Evolutionary conservation across 2,329 filamentous ascomycete genomes (phyloP), one percentile per base, ranked within the genome.

Genomic region (Bertia moriformis): DNA sequence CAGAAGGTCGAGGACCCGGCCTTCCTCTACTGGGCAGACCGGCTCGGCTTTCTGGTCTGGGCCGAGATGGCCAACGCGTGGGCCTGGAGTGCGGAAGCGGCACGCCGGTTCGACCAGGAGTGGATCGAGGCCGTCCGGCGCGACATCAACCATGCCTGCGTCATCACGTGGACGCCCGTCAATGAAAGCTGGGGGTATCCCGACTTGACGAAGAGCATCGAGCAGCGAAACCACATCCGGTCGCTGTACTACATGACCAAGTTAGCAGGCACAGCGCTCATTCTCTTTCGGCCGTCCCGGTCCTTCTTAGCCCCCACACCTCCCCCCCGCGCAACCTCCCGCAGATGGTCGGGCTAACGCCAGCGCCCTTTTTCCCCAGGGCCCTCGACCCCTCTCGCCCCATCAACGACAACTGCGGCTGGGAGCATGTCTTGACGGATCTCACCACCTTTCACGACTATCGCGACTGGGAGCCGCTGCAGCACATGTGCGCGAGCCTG

Each of bases 341-440:
- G n/a, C n/a, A n/a, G n/a, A n/a, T n/a, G n/a, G n/a, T n/a, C n/a
- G n/a, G n/a, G n/a, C n/a, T n/a, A n/a, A n/a, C n/a, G n/a, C n/a
- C n/a, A n/a, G n/a, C n/a, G n/a, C n/a, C n/a, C n/a, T n/a, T n/a
- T n/a, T n/a, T 10, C 10, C 27, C 32, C 36, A 61, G 61, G 49
- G 64, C 64, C 0, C 61, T 82, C 2, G 78, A 83, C 45, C 63
- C 71, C 2, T 78, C 71, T 0, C 59, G 78, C 4, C 74, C 74
- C n/a, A 65, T 83, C 49, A 83, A 82, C 48, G 77, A 82, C 52
- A 82, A 83, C 53, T 82, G 77, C 46, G 78, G 78, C 24, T 82
- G 78, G 78, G 75, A 82, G 49, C 76, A 81, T 44, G 74, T 81
- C 4, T 47, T 62, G 7, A 77, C 71, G 0, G 77, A 82, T 46